Conservation (phyloP, 2,329 filamentous ascomycete species). For the Fusarium sp. region DNA sequence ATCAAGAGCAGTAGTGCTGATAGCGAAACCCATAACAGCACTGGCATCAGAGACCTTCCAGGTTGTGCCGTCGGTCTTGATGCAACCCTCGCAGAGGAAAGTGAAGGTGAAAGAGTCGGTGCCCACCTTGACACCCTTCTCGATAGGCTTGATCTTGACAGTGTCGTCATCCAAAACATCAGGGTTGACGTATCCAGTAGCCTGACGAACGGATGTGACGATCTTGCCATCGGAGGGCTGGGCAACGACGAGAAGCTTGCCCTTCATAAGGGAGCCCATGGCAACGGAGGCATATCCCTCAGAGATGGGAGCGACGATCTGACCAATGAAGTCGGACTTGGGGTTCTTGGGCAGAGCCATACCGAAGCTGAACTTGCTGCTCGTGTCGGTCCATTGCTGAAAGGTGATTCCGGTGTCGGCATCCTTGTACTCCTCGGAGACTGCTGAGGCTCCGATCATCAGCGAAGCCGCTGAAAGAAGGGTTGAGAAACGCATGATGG, state of each 20-base stretch:
- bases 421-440: slow-evolving; percentile 54
- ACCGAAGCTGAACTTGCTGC: slow-evolving; percentile 64
- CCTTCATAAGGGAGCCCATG: slow-evolving; percentile 68
- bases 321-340: slow-evolving; percentile 68
- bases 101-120: slow-evolving; percentile 70
- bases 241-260: slow-evolving; percentile 67
- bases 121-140: slow-evolving; percentile 69
- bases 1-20: slow-evolving; percentile 58
- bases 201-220: slow-evolving; percentile 68
- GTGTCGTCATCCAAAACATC: slow-evolving; percentile 71
- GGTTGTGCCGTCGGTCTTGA: slow-evolving; percentile 60
- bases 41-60: slow-evolving; percentile 58
- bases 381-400: slow-evolving; percentile 59
- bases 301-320: slow-evolving; percentile 62
- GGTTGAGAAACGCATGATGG: slow-evolving; percentile 36
- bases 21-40: slow-evolving; percentile 67
- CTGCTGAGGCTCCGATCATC: slow-evolving; percentile 29
- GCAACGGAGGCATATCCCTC: slow-evolving; percentile 66
- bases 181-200: slow-evolving; percentile 69
- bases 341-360: slow-evolving; percentile 65
- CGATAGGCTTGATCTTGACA: slow-evolving; percentile 60
- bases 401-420: slow-evolving; percentile 65
- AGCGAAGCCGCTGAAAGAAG: slow-evolving; percentile 37
- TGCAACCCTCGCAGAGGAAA: slow-evolving; percentile 73
- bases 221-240: slow-evolving; percentile 67